Base-by-base conservation (phyloP, 257 asterid genomes). In the Sherardia arvensis region DNA sequence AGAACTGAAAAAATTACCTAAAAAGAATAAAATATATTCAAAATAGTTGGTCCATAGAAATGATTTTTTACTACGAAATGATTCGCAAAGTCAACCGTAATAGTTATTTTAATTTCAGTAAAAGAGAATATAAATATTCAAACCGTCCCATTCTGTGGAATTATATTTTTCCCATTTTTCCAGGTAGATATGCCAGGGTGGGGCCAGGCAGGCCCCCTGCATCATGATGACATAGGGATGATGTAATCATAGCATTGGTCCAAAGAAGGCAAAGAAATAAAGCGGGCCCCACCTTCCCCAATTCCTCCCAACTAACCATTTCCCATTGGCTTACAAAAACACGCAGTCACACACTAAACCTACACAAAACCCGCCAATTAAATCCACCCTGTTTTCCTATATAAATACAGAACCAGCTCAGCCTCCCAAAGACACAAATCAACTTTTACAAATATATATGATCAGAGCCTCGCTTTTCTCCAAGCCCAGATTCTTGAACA, bases 201-300 rank as follows among this genome's bases (percentile, higher is more conserved):
- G 47, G 47, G 8, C 18, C 43, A 28, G 63, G 61, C 6, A 21
- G 54, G 54, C 47, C 45, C 62, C 70, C 21, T 51, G 48, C 81
- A 70, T 80, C 88, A 85, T 28, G 56, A 56, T 85, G 84, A 79
- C 81, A 67, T 12, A 7, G 60, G 26, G 29, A 8, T 76, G 84
- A 76, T 69, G 74, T 74, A 83, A 81, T 29, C 78, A 8, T 8
- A 40, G 49, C 74, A 59, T 53, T 40, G 20, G 77, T 70, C 61
- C 62, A 55, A 70, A n/a, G 38, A 21, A 8, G 32, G 68, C 7
- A 43, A 17, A n/a, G n/a, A n/a, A n/a, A n/a, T n/a, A n/a, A 43
- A 23, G 51, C 21, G 33, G 77, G 68, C 22, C 73, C 71, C 27
- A 11, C 28, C n/a, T n/a, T 32, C 38, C 23, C 11, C 22, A 45